These are phyloP conservation scores for Ramaria rubella DNA, from an alignment of 768 basidiomycete species.

Conservation along the genomic window DNA sequence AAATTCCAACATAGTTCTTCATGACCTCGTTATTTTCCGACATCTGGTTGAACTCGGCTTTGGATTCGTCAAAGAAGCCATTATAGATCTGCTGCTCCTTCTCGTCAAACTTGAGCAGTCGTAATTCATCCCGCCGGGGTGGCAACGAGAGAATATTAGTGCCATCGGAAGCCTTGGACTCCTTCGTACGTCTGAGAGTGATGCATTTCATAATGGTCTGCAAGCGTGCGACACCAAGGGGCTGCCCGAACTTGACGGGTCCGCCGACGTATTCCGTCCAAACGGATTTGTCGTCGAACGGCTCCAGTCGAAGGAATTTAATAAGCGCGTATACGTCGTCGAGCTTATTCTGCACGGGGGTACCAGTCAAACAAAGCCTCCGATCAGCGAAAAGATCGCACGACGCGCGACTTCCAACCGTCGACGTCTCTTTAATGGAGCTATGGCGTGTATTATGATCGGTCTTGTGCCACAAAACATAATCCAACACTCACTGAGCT, in stretches of 20 bases:
- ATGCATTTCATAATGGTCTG: constrained; percentile 97
- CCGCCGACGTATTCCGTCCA: constrained; percentile 93
- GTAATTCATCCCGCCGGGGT: constrained; percentile 81
- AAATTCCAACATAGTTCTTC: constrained; percentile 97
- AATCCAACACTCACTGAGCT: constrained; percentile 70
- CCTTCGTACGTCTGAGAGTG: constrained; percentile 94
- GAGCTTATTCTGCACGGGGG: constrained; percentile 97
- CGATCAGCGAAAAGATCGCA: constrained; percentile 94
- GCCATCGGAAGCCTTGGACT: constrained; percentile 74
- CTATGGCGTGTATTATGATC: constrained; percentile 35
- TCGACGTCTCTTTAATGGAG: constrained; percentile 93
- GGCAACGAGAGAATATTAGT: constrained; percentile 82
- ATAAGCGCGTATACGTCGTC: constrained; percentile 97
- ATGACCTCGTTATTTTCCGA: constrained; percentile 86
- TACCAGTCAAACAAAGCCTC: constrained; percentile 92
- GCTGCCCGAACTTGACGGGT: constrained; percentile 87
- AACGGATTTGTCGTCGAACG: constrained; percentile 85
- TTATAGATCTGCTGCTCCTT: constrained; percentile 85
- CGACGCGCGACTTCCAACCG: constrained; percentile 90
- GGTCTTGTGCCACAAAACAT: background rate
- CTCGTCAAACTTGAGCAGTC: constrained; percentile 75
- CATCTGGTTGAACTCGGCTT: constrained; percentile 85
- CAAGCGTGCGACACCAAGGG: constrained; percentile 84
- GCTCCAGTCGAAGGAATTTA: constrained; percentile 88
- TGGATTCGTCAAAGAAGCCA: constrained; percentile 81